A percentile compares a stretch with the other conserved stretches of the same genome.
Conservation (phyloP, 768 basidiomycete genomes). For the Suillus discolor region DNA sequence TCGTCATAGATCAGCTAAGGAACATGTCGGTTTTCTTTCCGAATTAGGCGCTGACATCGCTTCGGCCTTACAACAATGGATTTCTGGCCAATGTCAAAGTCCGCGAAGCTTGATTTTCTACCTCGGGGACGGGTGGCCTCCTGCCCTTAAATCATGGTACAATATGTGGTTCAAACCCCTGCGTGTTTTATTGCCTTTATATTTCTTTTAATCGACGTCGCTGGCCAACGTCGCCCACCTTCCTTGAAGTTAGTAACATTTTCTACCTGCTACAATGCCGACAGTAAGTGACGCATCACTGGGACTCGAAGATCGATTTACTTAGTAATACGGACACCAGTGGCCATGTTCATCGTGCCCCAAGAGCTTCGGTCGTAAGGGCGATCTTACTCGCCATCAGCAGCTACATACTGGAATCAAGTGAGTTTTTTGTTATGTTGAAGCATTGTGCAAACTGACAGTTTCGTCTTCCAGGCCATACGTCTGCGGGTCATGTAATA, state of each 20-base stretch:
- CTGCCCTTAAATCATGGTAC: conserved; percentile 23
- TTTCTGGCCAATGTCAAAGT: conserved; percentile 11
- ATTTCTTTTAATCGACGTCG: conserved; percentile 38
- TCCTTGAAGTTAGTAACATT: conserved; percentile 12
- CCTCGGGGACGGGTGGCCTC: conserved; percentile 13
- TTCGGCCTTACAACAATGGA: conserved; percentile 26
- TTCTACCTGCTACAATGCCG: conserved; percentile 1
- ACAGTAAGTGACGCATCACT: conserved; percentile 1
- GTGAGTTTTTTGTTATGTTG: conserved; percentile 33
- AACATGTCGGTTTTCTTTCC: conserved; percentile 5
- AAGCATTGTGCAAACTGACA: conserved; percentile 5
- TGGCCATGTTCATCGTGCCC: conserved; percentile 46
- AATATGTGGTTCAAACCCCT: conserved; percentile 6
- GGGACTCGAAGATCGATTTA: too few species aligned
- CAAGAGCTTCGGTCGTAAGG: conserved; percentile 55
- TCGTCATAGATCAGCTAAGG: conserved; percentile 5
- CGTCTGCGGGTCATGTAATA: conserved; percentile 52
- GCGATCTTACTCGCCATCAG: conserved; percentile 63
- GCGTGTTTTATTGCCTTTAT: conserved; percentile 15
- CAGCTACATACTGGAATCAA: conserved; percentile 50
- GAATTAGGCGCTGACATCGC: conserved; percentile 4
- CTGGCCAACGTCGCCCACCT: conserved; percentile 45
- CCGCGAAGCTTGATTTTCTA: conserved; percentile 14
- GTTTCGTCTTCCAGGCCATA: conserved; percentile 44
- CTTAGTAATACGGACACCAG: conserved; percentile 22